A percentile compares a stretch with the other conserved stretches of the same genome.
These are phyloP conservation scores for Circinella umbellata DNA, from an alignment of 371 early-diverging fungal species.

Conservation along the genomic window DNA sequence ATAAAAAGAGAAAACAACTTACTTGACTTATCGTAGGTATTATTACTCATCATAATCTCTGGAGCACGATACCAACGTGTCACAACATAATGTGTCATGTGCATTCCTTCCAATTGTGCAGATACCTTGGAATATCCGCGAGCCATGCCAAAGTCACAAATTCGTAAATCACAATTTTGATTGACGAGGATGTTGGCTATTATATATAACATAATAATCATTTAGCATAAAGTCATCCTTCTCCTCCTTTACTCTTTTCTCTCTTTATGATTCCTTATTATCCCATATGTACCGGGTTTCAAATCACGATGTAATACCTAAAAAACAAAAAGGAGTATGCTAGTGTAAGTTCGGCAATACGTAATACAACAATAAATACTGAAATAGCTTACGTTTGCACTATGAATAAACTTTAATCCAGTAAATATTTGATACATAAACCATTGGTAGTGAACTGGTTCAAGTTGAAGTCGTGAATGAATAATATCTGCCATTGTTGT, in stretches of 20 bases:
- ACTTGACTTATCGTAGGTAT: conserved; percentile 46
- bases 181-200: conserved; percentile 88
- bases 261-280: background rate
- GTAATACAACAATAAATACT: background rate
- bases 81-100: conserved; percentile 53
- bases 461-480: conserved; percentile 80
- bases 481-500: conserved; percentile 93
- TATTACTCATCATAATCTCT: conserved; percentile 50
- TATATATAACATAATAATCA: background rate
- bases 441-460: conserved; percentile 91
- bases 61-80: conserved; percentile 58
- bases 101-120: conserved; percentile 27
- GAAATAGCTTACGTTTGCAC: conserved; percentile 72
- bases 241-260: background rate
- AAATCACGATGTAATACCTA: conserved; percentile 86
- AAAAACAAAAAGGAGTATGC: background rate
- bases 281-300: conserved; percentile 67
- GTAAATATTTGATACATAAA: conserved; percentile 91
- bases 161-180: conserved; percentile 80
- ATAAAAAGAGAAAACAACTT: conserved; percentile 14
- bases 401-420: conserved; percentile 90
- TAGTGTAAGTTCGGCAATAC: no score
- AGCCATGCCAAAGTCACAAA: conserved; percentile 61
- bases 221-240: background rate
- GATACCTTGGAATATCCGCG: conserved; percentile 34